Base-by-base conservation (phyloP, 2,329 filamentous ascomycete species). In the Cladosporium sp. region DNA sequence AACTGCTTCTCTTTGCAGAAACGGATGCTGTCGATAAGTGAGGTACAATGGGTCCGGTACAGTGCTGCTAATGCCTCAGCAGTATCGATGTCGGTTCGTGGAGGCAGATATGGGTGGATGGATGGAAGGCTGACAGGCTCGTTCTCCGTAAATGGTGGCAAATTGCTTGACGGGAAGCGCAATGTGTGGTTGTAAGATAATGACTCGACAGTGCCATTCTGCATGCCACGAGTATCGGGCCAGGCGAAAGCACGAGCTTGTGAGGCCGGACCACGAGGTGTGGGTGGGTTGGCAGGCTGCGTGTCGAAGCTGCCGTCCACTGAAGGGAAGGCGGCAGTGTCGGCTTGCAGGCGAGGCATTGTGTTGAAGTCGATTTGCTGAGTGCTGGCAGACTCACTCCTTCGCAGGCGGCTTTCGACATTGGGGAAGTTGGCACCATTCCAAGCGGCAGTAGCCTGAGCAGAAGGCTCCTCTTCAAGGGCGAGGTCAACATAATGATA, bases 1-100 rank as follows among this genome's bases (percentile, higher is more conserved):
- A 99, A 96, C 7, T 93, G 94, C 80, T 97, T 96, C 78, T 97
- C 92, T 75, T 95, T 96, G 84, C 94, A 97, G 78, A 92, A 98
- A 34, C 95, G 91, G 68, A 99, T 93, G 72, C 92, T 94, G 78
- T 99, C 95, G 36, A 99, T 91, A 5, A 99, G 85, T 0, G 93
- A 97, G 15, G 95, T 97, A 77, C 93, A 97, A 76, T 98, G 94
- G 2, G 94, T 95, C 59, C 93, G 88, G 76, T 99, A 99, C 28
- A 98, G 84, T 4, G 94, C 93, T 44, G 88, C 88, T 26, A 99
- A 83, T 4, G 93, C 93, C 73, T 91, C 91, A 30, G 93, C 93
- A 8, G 93, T 90, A 74, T 98, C 94, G 0, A 86, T 83, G 76
- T 99, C 95, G 7, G 93, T 96, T 65, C 91, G 90, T 2, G 81